These are phyloP conservation scores for Salmacisia buchloeana DNA, from an alignment of 1,284 basidiomycete species.

Conservation along the genomic window DNA sequence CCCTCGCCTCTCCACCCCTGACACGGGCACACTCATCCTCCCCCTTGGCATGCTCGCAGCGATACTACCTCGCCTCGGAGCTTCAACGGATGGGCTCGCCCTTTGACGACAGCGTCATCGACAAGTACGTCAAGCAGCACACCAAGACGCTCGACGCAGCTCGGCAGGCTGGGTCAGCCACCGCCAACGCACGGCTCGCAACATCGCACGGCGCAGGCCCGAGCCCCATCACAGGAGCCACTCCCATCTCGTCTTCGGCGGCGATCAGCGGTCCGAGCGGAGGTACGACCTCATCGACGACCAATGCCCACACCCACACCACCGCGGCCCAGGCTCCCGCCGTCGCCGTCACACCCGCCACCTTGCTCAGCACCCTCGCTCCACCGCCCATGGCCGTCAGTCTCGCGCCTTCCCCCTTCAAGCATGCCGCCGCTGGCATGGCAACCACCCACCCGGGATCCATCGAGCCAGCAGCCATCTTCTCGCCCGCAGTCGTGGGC, in stretches of 20 bases:
- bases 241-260: not conserved
- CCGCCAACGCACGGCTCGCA: not conserved
- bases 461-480: not conserved
- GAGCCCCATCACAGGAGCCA: too few species aligned
- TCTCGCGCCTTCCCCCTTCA: not conserved
- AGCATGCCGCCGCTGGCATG: not conserved
- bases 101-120: constrained; percentile 35
- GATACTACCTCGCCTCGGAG: constrained; percentile 44
- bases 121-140: constrained; percentile 43
- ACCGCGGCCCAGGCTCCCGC: not conserved
- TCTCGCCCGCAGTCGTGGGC: not conserved
- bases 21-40: not conserved
- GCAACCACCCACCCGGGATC: not conserved
- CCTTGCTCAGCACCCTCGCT: not conserved
- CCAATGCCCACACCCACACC: not conserved
- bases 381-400: not conserved
- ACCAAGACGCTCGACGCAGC: constrained; percentile 27
- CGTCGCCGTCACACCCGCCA: not conserved
- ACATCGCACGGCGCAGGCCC: too few species aligned
- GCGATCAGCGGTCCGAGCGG: not conserved
- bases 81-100: constrained; percentile 37
- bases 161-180: not conserved
- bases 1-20: not conserved
- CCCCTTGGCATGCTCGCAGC: constrained; percentile 11
- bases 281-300: not conserved